A percentile compares a stretch with the other conserved stretches of the same genome.
Evolutionary conservation across 306 rosid genomes (phyloP).

Genomic region (Prunus kanzakura): DNA sequence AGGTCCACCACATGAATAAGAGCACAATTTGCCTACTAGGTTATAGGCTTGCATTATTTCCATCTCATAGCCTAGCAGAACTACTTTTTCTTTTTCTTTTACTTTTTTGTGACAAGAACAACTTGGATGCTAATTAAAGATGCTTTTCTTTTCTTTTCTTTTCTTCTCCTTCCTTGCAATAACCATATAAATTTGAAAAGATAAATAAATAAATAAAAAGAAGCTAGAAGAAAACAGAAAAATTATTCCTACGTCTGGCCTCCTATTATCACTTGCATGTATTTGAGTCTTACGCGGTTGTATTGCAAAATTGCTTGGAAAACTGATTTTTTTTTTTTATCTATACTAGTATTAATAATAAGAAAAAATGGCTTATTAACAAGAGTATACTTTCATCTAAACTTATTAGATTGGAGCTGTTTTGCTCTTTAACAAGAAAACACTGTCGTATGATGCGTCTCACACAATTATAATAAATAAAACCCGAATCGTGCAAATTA

Average conservation of each 20-base stretch:
- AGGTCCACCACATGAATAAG: constrained; percentile 26
- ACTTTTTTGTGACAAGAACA: too few species aligned
- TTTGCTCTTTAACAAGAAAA: too few species aligned
- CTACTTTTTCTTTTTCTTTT: background rate
- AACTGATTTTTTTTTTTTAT: too few species aligned
- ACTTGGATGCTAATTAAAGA: constrained; percentile 19
- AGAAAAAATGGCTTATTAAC: too few species aligned
- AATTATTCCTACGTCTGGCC: background rate
- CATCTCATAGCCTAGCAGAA: constrained; percentile 18
- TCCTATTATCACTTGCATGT: too few species aligned
- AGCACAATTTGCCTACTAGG: constrained; percentile 38
- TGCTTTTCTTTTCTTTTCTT: constrained; percentile 47
- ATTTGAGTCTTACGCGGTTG: too few species aligned
- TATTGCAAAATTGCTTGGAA: too few species aligned
- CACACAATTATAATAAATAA: background rate
- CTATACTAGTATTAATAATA: too few species aligned
- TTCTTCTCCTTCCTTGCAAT: constrained; percentile 14
- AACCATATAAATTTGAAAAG: background rate
- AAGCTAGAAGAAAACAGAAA: background rate
- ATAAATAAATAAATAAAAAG: background rate
- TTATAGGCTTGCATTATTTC: constrained; percentile 40
- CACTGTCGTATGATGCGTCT: background rate
- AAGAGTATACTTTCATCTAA: too few species aligned
- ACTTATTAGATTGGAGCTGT: too few species aligned
- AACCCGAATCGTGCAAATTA: background rate